Base-by-base conservation (phyloP, 768 basidiomycete species). In the Cystofilobasidium macerans region DNA sequence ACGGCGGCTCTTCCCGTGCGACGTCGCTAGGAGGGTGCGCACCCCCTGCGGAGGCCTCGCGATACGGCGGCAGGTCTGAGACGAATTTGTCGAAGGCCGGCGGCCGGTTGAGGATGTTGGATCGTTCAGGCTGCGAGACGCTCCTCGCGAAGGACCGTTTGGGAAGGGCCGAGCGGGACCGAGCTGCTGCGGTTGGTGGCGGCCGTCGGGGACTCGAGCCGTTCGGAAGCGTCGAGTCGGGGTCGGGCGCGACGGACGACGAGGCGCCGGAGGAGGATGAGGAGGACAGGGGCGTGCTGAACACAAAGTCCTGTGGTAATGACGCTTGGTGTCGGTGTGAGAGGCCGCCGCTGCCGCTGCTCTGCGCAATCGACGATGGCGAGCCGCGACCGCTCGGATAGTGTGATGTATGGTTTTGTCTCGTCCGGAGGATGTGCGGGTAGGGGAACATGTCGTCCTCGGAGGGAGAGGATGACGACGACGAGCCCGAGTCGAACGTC, bases 381-480 rank as follows among this genome's bases (percentile, higher is more conserved):
- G 51, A 54, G 5, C 28, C 13, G 6, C 20, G 26, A 13, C 28
- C 28, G 51, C 51, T 32, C 5, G 51, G 51, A 20, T 54, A 54
- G 4, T 26, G 51, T 14, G 51, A 54, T 8, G 51, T 54, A 18
- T 54, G 30, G 33, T 30, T 28, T 8, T 42, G 36, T 3, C 30
- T 36, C 16, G 18, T 24, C 24, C 35, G 38, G 30, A 36, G 22
- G 43, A 5, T 4, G 61, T 26, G 30, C 9, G 51, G 35, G 26
- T 38, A 42, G 7, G 58, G 42, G n/a, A 59, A 59, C 58, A 18
- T n/a, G 58, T 59, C 58, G 18, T 28, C 36, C 22, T 59, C 58
- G 1, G 35, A 40, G 26, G 24, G 30, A 1, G 26, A 30, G n/a
- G 8, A 28, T 24, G 18, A 3, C 20, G 20, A 5, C 22, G 24